phyloP scores from a whole-genome alignment of 2,329 filamentous ascomycete genomes.

The Clarireedia paspali region DNA sequence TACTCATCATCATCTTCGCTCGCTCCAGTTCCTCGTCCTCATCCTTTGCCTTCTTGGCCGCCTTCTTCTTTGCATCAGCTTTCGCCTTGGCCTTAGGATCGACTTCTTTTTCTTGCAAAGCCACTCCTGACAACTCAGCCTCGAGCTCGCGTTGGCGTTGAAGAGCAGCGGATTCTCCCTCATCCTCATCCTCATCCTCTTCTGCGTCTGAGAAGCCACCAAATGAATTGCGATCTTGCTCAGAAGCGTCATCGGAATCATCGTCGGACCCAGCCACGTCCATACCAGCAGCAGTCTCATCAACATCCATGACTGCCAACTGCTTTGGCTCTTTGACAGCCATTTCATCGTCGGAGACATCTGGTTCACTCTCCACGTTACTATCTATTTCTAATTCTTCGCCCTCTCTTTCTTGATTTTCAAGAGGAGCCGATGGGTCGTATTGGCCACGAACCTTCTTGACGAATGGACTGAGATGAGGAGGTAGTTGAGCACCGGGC shows the following conservation, averaged over 20 bases:
- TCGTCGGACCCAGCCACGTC: constrained; percentile 29
- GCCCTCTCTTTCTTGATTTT: constrained; percentile 79
- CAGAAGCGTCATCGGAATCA: constrained; percentile 34
- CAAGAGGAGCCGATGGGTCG: constrained; percentile 79
- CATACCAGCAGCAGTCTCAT: constrained; percentile 28
- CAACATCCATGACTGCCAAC: constrained; percentile 21
- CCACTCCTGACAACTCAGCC: constrained; percentile 74
- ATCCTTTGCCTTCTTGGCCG: constrained; percentile 61
- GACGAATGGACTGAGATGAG: constrained; percentile 94
- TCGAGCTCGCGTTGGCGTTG: constrained; percentile 86
- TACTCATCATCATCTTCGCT: constrained; percentile 95
- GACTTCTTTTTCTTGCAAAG: constrained; percentile 42
- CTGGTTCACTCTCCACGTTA: constrained; percentile 37
- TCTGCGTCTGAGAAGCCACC: constrained; percentile 31
- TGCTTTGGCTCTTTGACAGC: constrained; percentile 40
- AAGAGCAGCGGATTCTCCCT: constrained; percentile 51
- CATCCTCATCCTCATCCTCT: constrained; percentile 49
- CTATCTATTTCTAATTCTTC: constrained; percentile 68
- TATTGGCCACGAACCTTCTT: constrained; percentile 81
- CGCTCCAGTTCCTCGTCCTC: constrained; percentile 86
- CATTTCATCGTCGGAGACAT: constrained; percentile 33
- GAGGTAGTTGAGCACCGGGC: constrained; percentile 81
- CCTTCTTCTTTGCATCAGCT: constrained; percentile 62
- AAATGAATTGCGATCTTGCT: constrained; percentile 25
- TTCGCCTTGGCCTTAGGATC: constrained; percentile 55